These are phyloP conservation scores for Neoboletus brunneissimus DNA, from an alignment of 768 basidiomycete genomes.

Conservation along the genomic window DNA sequence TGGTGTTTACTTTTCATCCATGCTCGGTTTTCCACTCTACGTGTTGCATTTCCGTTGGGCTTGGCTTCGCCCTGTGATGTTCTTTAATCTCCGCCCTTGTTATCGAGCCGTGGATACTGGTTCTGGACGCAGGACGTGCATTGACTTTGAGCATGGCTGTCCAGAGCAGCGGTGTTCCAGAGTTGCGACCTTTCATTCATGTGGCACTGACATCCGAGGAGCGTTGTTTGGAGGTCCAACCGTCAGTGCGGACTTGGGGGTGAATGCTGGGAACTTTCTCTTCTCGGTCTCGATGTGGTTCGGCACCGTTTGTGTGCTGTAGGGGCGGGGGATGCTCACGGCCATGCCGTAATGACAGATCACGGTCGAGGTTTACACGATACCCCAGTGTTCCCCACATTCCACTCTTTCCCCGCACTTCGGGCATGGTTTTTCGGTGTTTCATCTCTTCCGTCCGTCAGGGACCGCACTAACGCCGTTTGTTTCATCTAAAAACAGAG, in stretches of 20 bases:
- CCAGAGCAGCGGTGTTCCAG: neutral
- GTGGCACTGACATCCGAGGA: neutral
- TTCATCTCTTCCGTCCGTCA: neutral
- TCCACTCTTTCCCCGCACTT: slow-evolving; percentile 13
- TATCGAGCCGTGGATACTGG: neutral
- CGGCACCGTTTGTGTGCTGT: neutral
- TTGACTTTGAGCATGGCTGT: neutral
- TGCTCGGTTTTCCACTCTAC: neutral
- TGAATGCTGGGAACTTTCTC: neutral
- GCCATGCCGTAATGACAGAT: slow-evolving; percentile 1
- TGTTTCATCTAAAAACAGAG: slow-evolving; percentile 44
- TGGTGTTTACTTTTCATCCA: neutral
- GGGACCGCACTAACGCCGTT: slow-evolving; percentile 17
- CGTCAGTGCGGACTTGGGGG: neutral
- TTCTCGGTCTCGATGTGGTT: neutral
- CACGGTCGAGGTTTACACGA: neutral
- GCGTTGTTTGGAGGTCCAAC: neutral
- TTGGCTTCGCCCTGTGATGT: neutral
- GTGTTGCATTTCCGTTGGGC: slow-evolving; percentile 2
- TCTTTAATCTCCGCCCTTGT: slow-evolving; percentile 11
- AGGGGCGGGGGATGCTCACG: neutral
- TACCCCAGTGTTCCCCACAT: slow-evolving; percentile 4
- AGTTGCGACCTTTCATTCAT: neutral
- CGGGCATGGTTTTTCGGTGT: neutral
- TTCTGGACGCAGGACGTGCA: neutral